A percentile compares a stretch with the other conserved stretches of the same genome.
Conservation (phyloP, 306 rosid species). For the Medicago arabica region DNA sequence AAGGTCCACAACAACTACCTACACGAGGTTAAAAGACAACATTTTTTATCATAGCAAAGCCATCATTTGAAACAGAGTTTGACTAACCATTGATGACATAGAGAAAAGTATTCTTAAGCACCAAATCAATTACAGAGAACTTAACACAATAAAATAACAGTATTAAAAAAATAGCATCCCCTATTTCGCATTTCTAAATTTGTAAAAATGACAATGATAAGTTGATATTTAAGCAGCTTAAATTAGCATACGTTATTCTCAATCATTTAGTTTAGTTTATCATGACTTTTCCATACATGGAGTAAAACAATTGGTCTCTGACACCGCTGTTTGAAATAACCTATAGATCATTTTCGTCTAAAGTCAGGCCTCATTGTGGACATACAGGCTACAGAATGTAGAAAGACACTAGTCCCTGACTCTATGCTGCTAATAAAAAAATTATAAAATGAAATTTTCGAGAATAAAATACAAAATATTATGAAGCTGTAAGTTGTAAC, state of each 20-base stretch:
- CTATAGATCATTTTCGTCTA: slow-evolving; percentile 10
- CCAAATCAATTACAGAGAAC: slow-evolving; percentile 17
- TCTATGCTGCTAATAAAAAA: slow-evolving; percentile 17
- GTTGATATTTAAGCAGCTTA: slow-evolving; percentile 1
- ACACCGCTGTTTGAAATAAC: slow-evolving; percentile 21
- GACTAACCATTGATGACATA: neutral
- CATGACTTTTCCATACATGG: slow-evolving; percentile 1
- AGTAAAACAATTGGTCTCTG: slow-evolving; percentile 26
- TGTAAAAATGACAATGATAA: slow-evolving; percentile 5
- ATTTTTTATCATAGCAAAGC: slow-evolving; percentile 22
- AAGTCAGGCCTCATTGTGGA: slow-evolving; percentile 9
- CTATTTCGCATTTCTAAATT: neutral
- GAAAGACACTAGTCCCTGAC: neutral
- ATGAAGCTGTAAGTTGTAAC: slow-evolving; percentile 30
- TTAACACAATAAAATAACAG: slow-evolving; percentile 18
- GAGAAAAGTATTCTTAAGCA: slow-evolving; percentile 4
- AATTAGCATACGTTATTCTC: slow-evolving; percentile 7
- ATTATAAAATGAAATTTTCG: slow-evolving; percentile 12
- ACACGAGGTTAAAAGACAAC: slow-evolving; percentile 44
- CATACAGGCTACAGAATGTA: neutral
- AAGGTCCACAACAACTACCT: slow-evolving; percentile 99
- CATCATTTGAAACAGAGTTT: slow-evolving; percentile 30
- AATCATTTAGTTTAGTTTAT: slow-evolving; percentile 19
- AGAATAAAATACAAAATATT: slow-evolving; percentile 7
- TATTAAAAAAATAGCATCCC: slow-evolving; percentile 17